Percentiles rank a stretch among this genome's conserved stretches.
These are phyloP conservation scores for Globisporangium apiculatum DNA, from an alignment of 352 stramenopile species.

Conservation along the genomic window DNA sequence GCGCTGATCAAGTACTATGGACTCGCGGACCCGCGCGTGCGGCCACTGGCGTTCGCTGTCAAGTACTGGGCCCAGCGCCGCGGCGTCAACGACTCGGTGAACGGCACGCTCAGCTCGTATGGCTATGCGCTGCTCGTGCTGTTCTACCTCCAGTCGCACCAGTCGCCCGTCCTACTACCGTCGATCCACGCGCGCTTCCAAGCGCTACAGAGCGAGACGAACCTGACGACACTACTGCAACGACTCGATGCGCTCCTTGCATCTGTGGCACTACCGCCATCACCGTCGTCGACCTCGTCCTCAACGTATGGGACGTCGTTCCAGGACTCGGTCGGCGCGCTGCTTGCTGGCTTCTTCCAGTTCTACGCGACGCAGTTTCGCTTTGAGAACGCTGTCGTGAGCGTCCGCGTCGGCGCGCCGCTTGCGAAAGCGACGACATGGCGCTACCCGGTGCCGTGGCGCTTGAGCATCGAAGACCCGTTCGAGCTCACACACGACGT, in stretches of 20 bases:
- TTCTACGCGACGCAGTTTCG: constrained; percentile 96
- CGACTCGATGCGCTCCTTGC: constrained; percentile 51
- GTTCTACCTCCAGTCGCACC: constrained; percentile 92
- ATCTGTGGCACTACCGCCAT: too few relatives aligned
- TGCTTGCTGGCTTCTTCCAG: constrained; percentile 95
- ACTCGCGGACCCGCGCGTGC: constrained; percentile 66
- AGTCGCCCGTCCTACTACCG: constrained; percentile 43
- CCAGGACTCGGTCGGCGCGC: constrained; percentile 80
- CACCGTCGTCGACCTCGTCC: constrained; percentile 16
- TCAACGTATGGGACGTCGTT: constrained; percentile 60
- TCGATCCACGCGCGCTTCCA: constrained; percentile 39
- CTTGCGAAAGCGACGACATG: constrained; percentile 70
- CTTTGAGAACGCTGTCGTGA: constrained; percentile 91
- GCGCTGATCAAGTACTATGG: constrained; percentile 70
- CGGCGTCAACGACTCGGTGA: constrained; percentile 95
- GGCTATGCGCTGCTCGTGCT: constrained; percentile 96
- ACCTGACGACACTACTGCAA: constrained; percentile 78
- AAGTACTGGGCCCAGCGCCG: constrained; percentile 97
- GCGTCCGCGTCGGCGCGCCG: constrained; percentile 68
- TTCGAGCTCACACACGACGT: constrained; percentile 82
- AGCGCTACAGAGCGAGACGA: constrained; percentile 84
- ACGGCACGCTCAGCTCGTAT: constrained; percentile 97
- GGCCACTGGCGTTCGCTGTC: constrained; percentile 93
- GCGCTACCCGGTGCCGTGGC: constrained; percentile 58
- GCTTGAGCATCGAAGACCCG: constrained; percentile 82